Conservation (phyloP, 1,284 basidiomycete species). For the Leucoagaricus sp. region DNA sequence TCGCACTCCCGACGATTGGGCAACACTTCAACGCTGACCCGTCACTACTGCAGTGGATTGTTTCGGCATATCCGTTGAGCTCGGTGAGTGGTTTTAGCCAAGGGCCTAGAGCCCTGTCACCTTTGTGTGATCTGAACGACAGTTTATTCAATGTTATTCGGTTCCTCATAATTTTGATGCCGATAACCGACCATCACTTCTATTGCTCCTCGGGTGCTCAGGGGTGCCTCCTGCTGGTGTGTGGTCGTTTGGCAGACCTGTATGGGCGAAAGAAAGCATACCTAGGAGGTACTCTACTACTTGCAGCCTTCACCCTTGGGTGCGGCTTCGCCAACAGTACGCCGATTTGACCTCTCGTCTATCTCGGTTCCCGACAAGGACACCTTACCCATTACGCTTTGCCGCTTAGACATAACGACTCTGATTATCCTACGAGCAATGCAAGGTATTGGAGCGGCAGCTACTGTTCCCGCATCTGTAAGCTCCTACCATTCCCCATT, state of each 20-base stretch:
- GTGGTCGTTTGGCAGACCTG: conserved; percentile 73
- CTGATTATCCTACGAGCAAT: conserved; percentile 68
- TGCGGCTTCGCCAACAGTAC: conserved; percentile 55
- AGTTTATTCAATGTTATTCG: too few relatives aligned
- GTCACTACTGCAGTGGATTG: conserved; percentile 66
- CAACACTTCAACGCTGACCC: conserved; percentile 48
- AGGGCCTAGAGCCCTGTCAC: background rate
- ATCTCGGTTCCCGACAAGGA: too few relatives aligned
- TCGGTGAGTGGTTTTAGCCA: conserved; percentile 47
- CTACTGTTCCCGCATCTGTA: conserved; percentile 69
- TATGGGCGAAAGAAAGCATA: conserved; percentile 70
- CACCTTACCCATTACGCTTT: background rate
- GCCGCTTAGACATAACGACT: conserved; percentile 46
- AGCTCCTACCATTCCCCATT: too few relatives aligned
- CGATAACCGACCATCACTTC: too few relatives aligned
- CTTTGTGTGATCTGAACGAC: too few relatives aligned
- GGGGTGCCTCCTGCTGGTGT: conserved; percentile 74
- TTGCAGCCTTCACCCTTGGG: conserved; percentile 51
- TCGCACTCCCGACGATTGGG: conserved; percentile 67
- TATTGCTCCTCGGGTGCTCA: too few relatives aligned
- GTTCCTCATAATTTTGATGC: too few relatives aligned
- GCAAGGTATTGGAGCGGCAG: conserved; percentile 72
- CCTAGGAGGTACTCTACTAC: conserved; percentile 49
- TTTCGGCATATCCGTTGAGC: conserved; percentile 47
- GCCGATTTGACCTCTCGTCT: conserved; percentile 18